Evolutionary conservation across 2,329 filamentous ascomycete genomes (phyloP), one percentile per base, ranked within the genome.

Genomic region (Penicillium sclerotigenum): DNA sequence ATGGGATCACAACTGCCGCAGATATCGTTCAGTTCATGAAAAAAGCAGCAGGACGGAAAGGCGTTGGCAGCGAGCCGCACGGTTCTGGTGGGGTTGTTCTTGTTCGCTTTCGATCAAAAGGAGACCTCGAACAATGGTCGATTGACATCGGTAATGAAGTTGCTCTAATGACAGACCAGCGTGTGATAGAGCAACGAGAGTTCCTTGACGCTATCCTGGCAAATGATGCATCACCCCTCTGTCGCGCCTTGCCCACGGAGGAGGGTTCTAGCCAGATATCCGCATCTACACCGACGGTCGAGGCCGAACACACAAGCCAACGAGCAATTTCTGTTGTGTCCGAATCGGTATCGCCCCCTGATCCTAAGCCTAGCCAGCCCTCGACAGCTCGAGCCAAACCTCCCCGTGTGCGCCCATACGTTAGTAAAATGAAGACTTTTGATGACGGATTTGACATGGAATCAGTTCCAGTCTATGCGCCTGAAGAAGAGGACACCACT

Each of bases 141-240:
- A 79, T 82, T 16, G 77, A 85, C 2, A 87, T 96, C 63, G 82
- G 87, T 61, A 86, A 81, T 5, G 77, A 85, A 8, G 83, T 95
- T 16, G 89, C 91, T 2, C 71, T 87, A 20, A 80, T 84, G 43
- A 81, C 95, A 13, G 87, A 91, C 58, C 91, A 96, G 70, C 85
- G 91, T 4, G 86, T 91, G 2, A 87, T 97, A 51, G 86, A 93
- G 64, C 91, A 97, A 68, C 91, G 88, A 56, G 92, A 97, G 65
- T 96, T 99, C 59, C 80, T 99, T 2, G 91, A 96, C 71, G 89
- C 89, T 1, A 94, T 99, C 43, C 76, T 97, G 28, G 85, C 80
- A n/a, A 88, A 88, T 48, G 87, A 97, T 74, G 84, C 90, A 7
- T 84, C 82, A 57, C 81, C 83, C 41, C 78, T 97, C 20, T 86